These are phyloP conservation scores for Rhynchospora pubera DNA, from an alignment of 176 grass and related monocot species.

Conservation along the genomic window DNA sequence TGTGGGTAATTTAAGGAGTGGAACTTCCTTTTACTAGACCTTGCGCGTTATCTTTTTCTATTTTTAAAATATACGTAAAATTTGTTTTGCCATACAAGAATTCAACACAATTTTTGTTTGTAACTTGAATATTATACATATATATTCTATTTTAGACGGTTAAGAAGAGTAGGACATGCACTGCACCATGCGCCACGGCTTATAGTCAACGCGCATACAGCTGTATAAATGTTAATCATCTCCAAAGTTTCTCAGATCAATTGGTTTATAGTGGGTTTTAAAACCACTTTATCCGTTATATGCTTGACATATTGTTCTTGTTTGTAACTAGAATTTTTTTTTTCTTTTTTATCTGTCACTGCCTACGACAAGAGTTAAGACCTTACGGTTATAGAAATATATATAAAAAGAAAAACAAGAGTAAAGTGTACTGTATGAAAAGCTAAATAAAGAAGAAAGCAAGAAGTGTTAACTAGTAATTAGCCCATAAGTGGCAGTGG, in stretches of 20 bases:
- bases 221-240: neutral
- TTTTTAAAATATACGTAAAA: neutral
- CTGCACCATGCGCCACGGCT: neutral
- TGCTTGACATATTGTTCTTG: neutral
- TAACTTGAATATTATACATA: too few relatives aligned
- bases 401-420: too few relatives aligned
- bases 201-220: neutral
- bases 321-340: neutral
- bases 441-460: too few relatives aligned
- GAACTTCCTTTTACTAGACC: neutral
- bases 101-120: neutral
- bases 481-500: too few relatives aligned
- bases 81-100: neutral
- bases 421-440: too few relatives aligned
- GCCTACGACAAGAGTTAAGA: too few relatives aligned
- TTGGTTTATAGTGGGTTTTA: neutral
- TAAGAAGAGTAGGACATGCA: conserved; percentile 1
- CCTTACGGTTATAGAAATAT: too few relatives aligned
- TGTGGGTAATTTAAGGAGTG: neutral
- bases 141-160: neutral
- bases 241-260: neutral
- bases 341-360: too few relatives aligned
- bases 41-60: neutral
- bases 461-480: too few relatives aligned
- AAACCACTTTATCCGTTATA: neutral